Conservation (phyloP, 2,329 filamentous ascomycete species). For the Claviceps humidiphila region DNA sequence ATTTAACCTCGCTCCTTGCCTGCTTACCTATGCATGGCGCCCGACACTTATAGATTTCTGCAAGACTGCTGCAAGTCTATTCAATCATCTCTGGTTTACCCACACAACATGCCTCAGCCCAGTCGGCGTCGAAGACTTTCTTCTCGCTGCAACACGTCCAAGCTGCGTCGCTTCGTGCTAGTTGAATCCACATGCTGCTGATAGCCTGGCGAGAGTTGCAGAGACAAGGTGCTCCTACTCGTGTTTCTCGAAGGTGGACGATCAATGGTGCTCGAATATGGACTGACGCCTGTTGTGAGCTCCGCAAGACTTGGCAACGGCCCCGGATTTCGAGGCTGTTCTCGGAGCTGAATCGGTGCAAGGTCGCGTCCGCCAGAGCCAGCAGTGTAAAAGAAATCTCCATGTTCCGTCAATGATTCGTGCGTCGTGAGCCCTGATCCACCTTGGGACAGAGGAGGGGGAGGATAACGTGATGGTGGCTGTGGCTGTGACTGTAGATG, state of each 20-base stretch:
- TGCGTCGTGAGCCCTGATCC: conserved; percentile 9
- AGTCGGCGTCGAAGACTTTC: conserved; percentile 28
- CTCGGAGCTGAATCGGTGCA: conserved; percentile 38
- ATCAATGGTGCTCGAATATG: conserved; percentile 39
- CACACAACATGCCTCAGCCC: conserved; percentile 3
- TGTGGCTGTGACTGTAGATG: conserved; percentile 11
- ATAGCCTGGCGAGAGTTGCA: conserved; percentile 20
- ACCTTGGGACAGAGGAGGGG: conserved; percentile 17
- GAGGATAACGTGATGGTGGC: conserved; percentile 17
- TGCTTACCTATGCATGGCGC: neutral
- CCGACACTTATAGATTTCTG: no score
- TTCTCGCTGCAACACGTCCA: conserved; percentile 31
- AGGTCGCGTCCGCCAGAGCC: conserved; percentile 32
- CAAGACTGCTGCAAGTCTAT: no score
- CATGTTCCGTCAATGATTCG: conserved; percentile 15
- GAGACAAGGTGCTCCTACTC: conserved; percentile 12
- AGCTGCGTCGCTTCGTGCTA: conserved; percentile 39
- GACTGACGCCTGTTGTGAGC: conserved; percentile 49
- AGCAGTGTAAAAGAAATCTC: conserved; percentile 18
- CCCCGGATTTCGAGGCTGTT: conserved; percentile 25
- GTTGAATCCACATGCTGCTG: conserved; percentile 25
- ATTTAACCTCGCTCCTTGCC: neutral
- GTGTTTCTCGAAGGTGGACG: conserved; percentile 19
- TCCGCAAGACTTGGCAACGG: conserved; percentile 49
- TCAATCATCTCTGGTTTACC: no score